A percentile compares a stretch with the other conserved stretches of the same genome.
phyloP scores from a whole-genome alignment of 345 rosid genomes.

The Isatis tinctoria region DNA sequence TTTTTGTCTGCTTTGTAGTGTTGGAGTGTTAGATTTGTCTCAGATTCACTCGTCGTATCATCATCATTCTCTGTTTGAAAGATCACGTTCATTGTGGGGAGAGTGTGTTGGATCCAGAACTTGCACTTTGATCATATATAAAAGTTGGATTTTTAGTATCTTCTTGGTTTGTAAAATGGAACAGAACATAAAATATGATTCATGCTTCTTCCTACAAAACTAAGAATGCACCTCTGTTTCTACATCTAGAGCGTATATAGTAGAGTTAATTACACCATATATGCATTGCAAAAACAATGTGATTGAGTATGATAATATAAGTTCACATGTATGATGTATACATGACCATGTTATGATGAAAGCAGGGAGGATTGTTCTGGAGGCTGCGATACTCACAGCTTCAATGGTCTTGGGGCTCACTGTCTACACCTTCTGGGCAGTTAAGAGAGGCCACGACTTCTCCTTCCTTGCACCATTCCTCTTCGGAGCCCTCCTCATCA shows the following conservation, averaged over 20 bases:
- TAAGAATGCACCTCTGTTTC: background rate
- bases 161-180: background rate
- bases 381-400: conserved; percentile 51
- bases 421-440: conserved; percentile 71
- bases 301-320: background rate
- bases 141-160: background rate
- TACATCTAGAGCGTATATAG: background rate
- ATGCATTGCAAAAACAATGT: no score
- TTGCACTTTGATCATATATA: background rate
- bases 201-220: background rate
- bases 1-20: background rate
- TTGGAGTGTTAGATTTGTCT: background rate
- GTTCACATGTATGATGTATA: no score
- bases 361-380: conserved; percentile 55
- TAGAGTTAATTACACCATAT: no score
- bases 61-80: background rate
- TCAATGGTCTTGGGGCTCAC: conserved; percentile 57
- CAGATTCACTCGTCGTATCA: background rate
- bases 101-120: background rate
- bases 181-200: background rate
- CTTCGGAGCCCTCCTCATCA: conserved; percentile 34
- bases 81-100: background rate
- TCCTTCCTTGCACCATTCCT: conserved; percentile 64
- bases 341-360: background rate
- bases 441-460: conserved; percentile 58